These are phyloP conservation scores for Phytophthora tubulina DNA, from an alignment of 352 stramenopile species.

Conservation along the genomic window DNA sequence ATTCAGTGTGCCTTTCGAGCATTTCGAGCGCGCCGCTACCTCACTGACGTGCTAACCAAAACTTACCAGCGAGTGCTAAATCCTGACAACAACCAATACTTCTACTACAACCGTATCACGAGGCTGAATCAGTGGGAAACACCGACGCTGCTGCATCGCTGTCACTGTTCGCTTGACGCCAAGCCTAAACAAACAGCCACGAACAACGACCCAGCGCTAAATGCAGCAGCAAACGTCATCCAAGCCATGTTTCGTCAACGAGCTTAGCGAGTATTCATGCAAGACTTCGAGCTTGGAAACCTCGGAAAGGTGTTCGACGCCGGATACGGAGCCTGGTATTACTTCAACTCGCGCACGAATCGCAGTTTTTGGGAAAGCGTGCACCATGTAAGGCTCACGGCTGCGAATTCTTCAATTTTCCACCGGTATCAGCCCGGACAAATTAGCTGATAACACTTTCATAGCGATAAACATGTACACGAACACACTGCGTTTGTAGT, in stretches of 20 bases:
- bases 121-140: conserved; percentile 47
- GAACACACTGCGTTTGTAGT: conserved; percentile 26
- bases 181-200: background rate
- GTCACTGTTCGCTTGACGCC: conserved; percentile 2
- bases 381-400: conserved; percentile 37
- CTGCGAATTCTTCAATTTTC: conserved; percentile 32
- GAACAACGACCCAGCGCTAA: conserved; percentile 3
- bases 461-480: conserved; percentile 1
- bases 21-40: conserved; percentile 33
- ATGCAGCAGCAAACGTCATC: conserved; percentile 46
- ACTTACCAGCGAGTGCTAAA: conserved; percentile 47
- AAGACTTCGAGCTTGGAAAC: conserved; percentile 45
- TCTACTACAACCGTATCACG: conserved; percentile 60
- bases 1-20: conserved; percentile 47
- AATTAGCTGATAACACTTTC: background rate
- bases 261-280: conserved; percentile 44
- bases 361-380: conserved; percentile 63
- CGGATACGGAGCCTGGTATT: conserved; percentile 60
- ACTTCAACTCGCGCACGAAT: conserved; percentile 63
- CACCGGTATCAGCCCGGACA: conserved; percentile 11
- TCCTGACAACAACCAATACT: conserved; percentile 46
- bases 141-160: conserved; percentile 37
- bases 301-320: conserved; percentile 57
- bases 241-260: conserved; percentile 51
- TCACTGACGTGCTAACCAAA: conserved; percentile 38